Evolutionary conservation across 169 alveolate genomes (phyloP).

Genomic region (Plasmodium coatneyi): DNA sequence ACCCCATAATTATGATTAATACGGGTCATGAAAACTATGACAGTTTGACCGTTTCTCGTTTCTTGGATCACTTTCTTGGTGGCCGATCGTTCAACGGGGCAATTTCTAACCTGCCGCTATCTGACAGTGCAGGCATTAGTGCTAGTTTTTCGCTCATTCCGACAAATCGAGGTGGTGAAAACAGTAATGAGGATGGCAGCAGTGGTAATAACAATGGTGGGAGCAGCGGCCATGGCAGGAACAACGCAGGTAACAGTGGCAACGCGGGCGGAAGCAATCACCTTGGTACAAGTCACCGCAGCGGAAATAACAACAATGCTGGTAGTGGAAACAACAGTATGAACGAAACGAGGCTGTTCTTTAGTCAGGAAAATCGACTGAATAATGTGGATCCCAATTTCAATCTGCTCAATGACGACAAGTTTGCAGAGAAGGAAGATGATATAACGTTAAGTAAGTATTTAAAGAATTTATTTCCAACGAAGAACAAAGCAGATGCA

Average conservation of each 20-base stretch:
- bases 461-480: constrained; percentile 70
- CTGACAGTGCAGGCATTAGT: neutral
- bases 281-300: neutral
- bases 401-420: constrained; percentile 44
- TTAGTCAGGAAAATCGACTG: constrained; percentile 25
- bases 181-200: neutral
- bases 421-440: constrained; percentile 67
- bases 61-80: constrained; percentile 62
- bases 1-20: constrained; percentile 65
- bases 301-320: neutral
- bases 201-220: neutral
- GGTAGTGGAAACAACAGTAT: neutral
- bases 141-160: neutral
- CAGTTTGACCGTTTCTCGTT: constrained; percentile 53
- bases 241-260: constrained; percentile 2
- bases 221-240: neutral
- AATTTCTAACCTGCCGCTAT: constrained; percentile 3
- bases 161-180: neutral
- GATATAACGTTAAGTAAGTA: constrained; percentile 61
- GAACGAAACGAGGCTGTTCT: constrained; percentile 12
- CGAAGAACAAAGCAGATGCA: constrained; percentile 11
- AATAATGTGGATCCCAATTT: constrained; percentile 26
- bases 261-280: neutral
- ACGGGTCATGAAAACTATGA: constrained; percentile 71
- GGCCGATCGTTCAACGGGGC: constrained; percentile 6